phyloP scores from a whole-genome alignment of 345 rosid species.

The Aegle marmelos region DNA sequence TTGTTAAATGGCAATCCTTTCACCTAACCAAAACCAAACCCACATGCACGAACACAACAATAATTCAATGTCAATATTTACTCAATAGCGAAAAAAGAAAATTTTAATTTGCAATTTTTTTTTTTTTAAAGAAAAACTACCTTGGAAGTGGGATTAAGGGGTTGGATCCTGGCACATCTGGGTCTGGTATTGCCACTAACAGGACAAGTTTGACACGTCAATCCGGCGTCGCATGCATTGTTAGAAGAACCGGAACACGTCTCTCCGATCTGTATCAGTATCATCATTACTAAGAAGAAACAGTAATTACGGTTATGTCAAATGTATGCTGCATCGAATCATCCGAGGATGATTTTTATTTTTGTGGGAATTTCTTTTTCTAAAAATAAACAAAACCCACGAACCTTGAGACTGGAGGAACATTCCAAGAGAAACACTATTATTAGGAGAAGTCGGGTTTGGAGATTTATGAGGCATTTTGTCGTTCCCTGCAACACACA shows the following conservation, averaged over 20 bases:
- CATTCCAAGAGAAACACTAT: slow-evolving; percentile 20
- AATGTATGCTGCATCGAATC: background rate
- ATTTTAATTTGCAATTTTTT: background rate
- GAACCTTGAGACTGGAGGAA: slow-evolving; percentile 36
- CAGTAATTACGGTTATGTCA: too few species aligned
- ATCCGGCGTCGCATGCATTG: slow-evolving; percentile 65
- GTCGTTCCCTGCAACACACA: slow-evolving; percentile 23
- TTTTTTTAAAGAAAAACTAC: slow-evolving; percentile 21
- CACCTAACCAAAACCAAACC: slow-evolving; percentile 53
- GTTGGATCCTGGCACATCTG: slow-evolving; percentile 68
- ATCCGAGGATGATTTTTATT: background rate
- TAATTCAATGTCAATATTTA: background rate
- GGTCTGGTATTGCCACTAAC: slow-evolving; percentile 69
- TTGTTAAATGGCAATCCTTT: slow-evolving; percentile 80
- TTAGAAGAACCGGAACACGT: slow-evolving; percentile 52
- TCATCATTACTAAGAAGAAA: background rate
- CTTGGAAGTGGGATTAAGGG: slow-evolving; percentile 69
- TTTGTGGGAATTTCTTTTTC: background rate
- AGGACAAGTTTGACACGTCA: slow-evolving; percentile 73
- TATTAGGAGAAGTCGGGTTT: slow-evolving; percentile 21
- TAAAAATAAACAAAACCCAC: background rate
- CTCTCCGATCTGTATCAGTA: slow-evolving; percentile 64
- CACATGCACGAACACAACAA: slow-evolving; percentile 12
- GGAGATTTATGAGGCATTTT: background rate
- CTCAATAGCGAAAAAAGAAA: background rate